These are phyloP conservation scores for Glonium stellatum DNA, from an alignment of 495 filamentous ascomycete species.

Conservation along the genomic window DNA sequence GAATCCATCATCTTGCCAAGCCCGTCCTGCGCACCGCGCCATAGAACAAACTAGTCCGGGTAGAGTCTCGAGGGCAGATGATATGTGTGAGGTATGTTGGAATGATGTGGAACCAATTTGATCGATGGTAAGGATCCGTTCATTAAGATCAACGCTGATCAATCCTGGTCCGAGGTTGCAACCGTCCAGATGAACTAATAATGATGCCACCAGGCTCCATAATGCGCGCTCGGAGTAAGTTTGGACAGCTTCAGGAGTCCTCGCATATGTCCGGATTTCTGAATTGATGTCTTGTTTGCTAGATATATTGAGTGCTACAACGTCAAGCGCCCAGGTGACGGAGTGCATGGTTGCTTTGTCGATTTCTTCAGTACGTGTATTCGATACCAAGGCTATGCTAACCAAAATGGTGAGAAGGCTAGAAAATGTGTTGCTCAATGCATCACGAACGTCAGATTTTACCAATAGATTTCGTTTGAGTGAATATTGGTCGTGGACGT, in stretches of 20 bases:
- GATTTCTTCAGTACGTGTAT: not conserved
- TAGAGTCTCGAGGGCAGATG: slow-evolving; percentile 5
- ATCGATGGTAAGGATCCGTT: not conserved
- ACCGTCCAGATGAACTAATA: slow-evolving; percentile 14
- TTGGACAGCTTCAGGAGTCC: slow-evolving; percentile 9
- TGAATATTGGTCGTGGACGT: not conserved
- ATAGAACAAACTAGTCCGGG: slow-evolving; percentile 16
- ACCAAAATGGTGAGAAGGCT: slow-evolving; percentile 22
- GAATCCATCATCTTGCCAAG: slow-evolving; percentile 22
- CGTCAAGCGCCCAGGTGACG: slow-evolving; percentile 18
- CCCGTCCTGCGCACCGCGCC: slow-evolving; percentile 14
- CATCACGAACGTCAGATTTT: slow-evolving; percentile 16
- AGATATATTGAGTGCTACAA: slow-evolving; percentile 8
- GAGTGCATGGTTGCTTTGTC: not conserved
- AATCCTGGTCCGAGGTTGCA: not conserved
- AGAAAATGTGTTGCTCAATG: slow-evolving; percentile 23
- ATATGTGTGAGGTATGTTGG: not conserved
- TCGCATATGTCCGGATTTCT: slow-evolving; percentile 6
- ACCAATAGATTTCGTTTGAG: not conserved
- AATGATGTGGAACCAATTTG: slow-evolving; percentile 9
- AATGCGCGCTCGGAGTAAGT: slow-evolving; percentile 15
- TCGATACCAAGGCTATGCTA: slow-evolving; percentile 11
- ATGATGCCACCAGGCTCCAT: slow-evolving; percentile 11
- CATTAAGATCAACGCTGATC: slow-evolving; percentile 3
- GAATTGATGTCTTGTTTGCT: slow-evolving; percentile 7